Evolutionary conservation across 495 filamentous ascomycete species (phyloP).

Genomic region (Immersiella caudata): DNA sequence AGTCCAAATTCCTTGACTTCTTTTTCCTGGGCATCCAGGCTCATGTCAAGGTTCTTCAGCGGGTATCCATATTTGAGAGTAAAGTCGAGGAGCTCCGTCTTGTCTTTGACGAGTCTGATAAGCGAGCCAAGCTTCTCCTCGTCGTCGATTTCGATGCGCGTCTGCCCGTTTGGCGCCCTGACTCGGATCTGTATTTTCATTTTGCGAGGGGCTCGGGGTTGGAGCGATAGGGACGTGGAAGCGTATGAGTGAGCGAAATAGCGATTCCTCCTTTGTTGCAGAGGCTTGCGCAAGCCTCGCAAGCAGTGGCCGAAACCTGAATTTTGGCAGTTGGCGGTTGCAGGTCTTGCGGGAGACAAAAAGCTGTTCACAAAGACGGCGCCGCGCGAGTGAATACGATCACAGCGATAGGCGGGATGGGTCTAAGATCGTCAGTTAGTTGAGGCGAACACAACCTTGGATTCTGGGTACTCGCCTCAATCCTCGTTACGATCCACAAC

Average conservation of each 20-base stretch:
- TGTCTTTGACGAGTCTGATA: slow-evolving; percentile 41
- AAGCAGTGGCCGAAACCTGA: too few relatives aligned
- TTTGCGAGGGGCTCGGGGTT: slow-evolving; percentile 5
- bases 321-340: too few relatives aligned
- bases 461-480: too few relatives aligned
- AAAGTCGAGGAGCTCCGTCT: slow-evolving; percentile 52
- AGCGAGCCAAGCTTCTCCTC: slow-evolving; percentile 62
- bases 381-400: too few relatives aligned
- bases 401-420: too few relatives aligned
- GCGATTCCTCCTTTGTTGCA: neutral
- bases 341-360: neutral
- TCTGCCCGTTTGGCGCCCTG: slow-evolving; percentile 42
- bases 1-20: slow-evolving; percentile 62
- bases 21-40: slow-evolving; percentile 32
- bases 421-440: too few relatives aligned
- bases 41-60: slow-evolving; percentile 66
- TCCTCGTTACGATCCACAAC: too few relatives aligned
- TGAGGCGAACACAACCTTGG: too few relatives aligned
- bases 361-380: too few relatives aligned
- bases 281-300: neutral
- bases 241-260: neutral
- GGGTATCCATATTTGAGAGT: slow-evolving; percentile 90
- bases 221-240: neutral
- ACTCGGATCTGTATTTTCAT: slow-evolving; percentile 45
- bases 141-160: slow-evolving; percentile 64